These are phyloP conservation scores for Mitragyna speciosa DNA, from an alignment of 257 asterid species.

Conservation along the genomic window DNA sequence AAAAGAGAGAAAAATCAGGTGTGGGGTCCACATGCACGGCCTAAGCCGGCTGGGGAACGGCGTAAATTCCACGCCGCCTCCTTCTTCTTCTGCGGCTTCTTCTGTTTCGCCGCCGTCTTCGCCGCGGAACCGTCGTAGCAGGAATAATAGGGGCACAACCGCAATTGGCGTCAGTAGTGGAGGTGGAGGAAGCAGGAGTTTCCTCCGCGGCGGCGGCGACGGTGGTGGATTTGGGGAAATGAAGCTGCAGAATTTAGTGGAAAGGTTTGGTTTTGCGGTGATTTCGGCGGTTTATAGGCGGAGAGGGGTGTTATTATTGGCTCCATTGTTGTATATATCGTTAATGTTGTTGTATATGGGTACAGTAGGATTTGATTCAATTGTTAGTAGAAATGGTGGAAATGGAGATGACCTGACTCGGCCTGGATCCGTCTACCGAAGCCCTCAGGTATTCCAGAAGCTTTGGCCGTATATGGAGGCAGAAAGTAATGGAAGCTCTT, in stretches of 20 bases:
- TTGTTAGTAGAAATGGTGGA: constrained; percentile 32
- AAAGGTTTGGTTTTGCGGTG: constrained; percentile 64
- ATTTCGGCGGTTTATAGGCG: constrained; percentile 70
- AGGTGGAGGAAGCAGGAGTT: constrained; percentile 23
- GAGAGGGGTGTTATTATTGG: constrained; percentile 84
- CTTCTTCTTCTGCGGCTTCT: neutral
- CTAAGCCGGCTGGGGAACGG: constrained; percentile 91
- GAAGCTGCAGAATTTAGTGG: constrained; percentile 64
- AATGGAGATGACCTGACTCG: constrained; percentile 41
- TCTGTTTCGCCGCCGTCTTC: constrained; percentile 83
- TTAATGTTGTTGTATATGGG: constrained; percentile 97
- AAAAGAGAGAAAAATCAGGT: neutral
- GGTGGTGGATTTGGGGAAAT: constrained; percentile 35
- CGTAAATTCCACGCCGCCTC: constrained; percentile 57
- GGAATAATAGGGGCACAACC: constrained; percentile 40
- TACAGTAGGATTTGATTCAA: constrained; percentile 56
- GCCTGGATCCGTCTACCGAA: constrained; percentile 81
- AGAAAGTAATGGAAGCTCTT: constrained; percentile 68
- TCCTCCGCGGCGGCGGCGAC: constrained; percentile 25
- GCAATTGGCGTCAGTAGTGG: constrained; percentile 26
- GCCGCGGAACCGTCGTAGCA: constrained; percentile 68
- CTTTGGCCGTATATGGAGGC: constrained; percentile 95
- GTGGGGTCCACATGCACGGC: constrained; percentile 71
- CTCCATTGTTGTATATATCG: constrained; percentile 85
- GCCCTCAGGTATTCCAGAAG: constrained; percentile 89